Evolutionary conservation across 1,284 basidiomycete species (phyloP).

Genomic region (Trichosporon asahii): DNA sequence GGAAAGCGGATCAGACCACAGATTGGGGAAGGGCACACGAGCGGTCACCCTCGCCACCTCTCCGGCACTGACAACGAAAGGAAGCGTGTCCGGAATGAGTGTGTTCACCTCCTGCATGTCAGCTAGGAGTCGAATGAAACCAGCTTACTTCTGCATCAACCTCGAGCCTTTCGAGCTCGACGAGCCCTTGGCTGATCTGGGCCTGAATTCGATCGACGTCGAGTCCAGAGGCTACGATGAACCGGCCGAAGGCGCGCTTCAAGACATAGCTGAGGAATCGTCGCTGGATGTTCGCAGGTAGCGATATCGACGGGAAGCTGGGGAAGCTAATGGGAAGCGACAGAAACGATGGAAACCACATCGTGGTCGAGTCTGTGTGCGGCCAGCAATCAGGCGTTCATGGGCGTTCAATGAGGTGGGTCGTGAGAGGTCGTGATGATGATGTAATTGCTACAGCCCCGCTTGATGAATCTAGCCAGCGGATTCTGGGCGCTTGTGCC

Average conservation of each 20-base stretch:
- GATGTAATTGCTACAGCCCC: background rate
- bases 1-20: conserved; percentile 46
- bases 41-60: conserved; percentile 69
- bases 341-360: conserved; percentile 44
- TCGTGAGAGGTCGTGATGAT: background rate
- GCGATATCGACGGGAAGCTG: conserved; percentile 52
- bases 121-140: background rate
- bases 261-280: conserved; percentile 86
- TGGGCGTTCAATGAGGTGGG: background rate
- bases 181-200: conserved; percentile 80
- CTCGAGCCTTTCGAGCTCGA: conserved; percentile 79
- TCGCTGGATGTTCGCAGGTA: conserved; percentile 79
- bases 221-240: conserved; percentile 82
- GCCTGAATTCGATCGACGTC: conserved; percentile 84
- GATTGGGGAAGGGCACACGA: conserved; percentile 53
- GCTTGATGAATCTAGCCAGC: no score
- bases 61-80: conserved; percentile 67
- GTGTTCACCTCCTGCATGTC: conserved; percentile 69
- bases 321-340: conserved; percentile 39
- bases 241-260: conserved; percentile 74
- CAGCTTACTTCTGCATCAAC: conserved; percentile 66
- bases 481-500: background rate
- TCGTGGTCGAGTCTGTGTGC: conserved; percentile 14
- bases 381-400: background rate
- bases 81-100: conserved; percentile 62